Evolutionary conservation across 2,329 filamentous ascomycete genomes (phyloP).

Genomic region (Penicillium hordei): DNA sequence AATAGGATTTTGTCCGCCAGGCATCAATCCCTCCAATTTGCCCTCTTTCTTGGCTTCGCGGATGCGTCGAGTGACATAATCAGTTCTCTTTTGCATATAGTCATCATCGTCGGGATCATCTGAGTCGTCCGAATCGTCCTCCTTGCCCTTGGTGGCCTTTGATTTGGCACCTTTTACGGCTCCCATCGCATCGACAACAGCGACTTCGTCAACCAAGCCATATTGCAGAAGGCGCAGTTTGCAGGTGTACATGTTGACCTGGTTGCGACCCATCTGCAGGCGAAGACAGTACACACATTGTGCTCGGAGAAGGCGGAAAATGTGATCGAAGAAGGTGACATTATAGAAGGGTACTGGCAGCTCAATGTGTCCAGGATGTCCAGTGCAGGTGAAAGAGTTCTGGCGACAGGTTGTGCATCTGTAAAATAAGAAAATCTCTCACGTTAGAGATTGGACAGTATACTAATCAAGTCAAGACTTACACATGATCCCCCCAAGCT

Average conservation of each 20-base stretch:
- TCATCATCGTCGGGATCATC: constrained; percentile 52
- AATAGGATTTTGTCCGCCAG: constrained; percentile 74
- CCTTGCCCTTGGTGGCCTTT: constrained; percentile 47
- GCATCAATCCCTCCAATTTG: constrained; percentile 43
- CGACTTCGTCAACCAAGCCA: constrained; percentile 71
- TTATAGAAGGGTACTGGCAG: constrained; percentile 92
- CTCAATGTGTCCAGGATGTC: constrained; percentile 93
- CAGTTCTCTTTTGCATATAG: constrained; percentile 57
- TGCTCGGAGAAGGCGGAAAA: constrained; percentile 77
- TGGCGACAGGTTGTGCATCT: constrained; percentile 93
- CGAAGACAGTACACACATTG: constrained; percentile 90
- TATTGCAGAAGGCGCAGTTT: constrained; percentile 83
- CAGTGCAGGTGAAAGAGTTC: constrained; percentile 77
- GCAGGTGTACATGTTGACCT: constrained; percentile 77
- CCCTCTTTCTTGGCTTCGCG: constrained; percentile 56
- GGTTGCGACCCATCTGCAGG: constrained; percentile 73
- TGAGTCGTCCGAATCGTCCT: constrained; percentile 65
- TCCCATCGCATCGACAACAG: constrained; percentile 55
- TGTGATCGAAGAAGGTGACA: constrained; percentile 93
- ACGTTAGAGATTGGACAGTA: constrained; percentile 16
- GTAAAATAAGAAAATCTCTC: constrained; percentile 10
- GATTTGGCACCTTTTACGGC: constrained; percentile 47
- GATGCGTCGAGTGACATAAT: constrained; percentile 73
- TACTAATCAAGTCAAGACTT: constrained; percentile 39
- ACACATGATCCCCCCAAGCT: constrained; percentile 83